These are phyloP conservation scores for Cladophialophora psammophila DNA, from an alignment of 2,329 filamentous ascomycete species.

Conservation along the genomic window DNA sequence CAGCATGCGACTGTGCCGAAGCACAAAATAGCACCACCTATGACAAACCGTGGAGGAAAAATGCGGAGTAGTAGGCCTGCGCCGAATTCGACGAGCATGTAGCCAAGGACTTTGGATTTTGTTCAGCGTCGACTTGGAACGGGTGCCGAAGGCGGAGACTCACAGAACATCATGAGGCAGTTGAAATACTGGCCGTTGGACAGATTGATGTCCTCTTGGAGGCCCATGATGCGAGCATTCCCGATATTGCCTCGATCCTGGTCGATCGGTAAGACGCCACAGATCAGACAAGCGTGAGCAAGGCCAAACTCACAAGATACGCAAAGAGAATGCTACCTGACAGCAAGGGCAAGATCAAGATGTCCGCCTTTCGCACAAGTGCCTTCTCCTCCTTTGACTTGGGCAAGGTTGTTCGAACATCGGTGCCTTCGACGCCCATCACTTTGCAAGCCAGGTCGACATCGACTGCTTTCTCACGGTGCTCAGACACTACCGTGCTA, in stretches of 20 bases:
- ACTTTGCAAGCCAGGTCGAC: too few relatives aligned
- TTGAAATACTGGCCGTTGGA: conserved; percentile 26
- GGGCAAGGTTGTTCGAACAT: background rate
- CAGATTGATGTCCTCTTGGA: conserved; percentile 26
- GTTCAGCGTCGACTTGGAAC: background rate
- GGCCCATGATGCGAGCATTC: conserved; percentile 26
- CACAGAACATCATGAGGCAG: conserved; percentile 31
- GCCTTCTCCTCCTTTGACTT: conserved; percentile 15
- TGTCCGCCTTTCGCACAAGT: conserved; percentile 19
- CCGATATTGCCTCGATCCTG: conserved; percentile 31
- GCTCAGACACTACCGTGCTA: too few relatives aligned
- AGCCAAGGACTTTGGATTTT: conserved; percentile 18
- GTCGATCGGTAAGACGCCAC: background rate
- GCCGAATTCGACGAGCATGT: conserved; percentile 27
- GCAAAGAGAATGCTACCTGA: conserved; percentile 6
- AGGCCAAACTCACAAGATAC: conserved; percentile 14
- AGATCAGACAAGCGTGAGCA: background rate
- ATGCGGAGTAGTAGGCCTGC: conserved; percentile 10
- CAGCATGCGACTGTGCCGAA: conserved; percentile 19
- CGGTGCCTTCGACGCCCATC: too few relatives aligned
- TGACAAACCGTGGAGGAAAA: conserved; percentile 5
- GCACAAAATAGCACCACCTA: conserved; percentile 3
- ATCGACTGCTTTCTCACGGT: too few relatives aligned
- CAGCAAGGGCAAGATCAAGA: conserved; percentile 24
- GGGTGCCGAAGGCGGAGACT: background rate